Evolutionary conservation across 2,329 filamentous ascomycete genomes (phyloP).

Genomic region (Nannizzia gypsea): DNA sequence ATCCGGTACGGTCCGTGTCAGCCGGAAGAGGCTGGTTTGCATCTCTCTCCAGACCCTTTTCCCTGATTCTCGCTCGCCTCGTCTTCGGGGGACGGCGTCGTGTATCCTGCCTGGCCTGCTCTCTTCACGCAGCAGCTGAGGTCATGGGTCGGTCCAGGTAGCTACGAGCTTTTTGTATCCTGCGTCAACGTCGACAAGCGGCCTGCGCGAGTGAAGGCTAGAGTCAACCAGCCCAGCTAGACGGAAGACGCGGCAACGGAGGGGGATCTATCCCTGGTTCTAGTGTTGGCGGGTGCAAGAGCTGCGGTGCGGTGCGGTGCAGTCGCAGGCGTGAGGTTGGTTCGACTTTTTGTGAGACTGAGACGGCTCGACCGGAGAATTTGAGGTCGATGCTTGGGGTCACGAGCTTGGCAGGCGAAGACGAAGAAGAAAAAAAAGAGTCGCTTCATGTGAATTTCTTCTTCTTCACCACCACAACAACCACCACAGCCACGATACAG

Average conservation of each 20-base stretch:
- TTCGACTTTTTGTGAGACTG: background rate
- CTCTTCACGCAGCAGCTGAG: no score
- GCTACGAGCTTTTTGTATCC: no score
- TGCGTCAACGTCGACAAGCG: background rate
- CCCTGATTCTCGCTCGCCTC: background rate
- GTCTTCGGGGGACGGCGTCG: background rate
- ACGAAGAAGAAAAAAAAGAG: background rate
- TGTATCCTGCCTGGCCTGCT: background rate
- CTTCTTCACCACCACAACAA: background rate
- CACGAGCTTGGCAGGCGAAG: background rate
- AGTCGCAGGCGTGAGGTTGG: background rate
- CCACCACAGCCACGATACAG: background rate
- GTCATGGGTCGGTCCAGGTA: no score
- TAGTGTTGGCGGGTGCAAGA: background rate
- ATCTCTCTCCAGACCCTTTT: background rate
- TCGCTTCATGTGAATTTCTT: background rate
- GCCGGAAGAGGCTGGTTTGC: background rate
- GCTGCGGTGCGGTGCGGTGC: background rate
- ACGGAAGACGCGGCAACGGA: background rate
- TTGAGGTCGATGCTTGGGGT: background rate
- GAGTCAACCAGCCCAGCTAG: background rate
- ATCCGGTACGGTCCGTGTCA: background rate
- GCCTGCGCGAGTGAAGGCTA: background rate
- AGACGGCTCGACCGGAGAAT: background rate
- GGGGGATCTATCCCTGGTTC: background rate